Evolutionary conservation across 768 basidiomycete genomes (phyloP).

Genomic region (Pisolithus albus): DNA sequence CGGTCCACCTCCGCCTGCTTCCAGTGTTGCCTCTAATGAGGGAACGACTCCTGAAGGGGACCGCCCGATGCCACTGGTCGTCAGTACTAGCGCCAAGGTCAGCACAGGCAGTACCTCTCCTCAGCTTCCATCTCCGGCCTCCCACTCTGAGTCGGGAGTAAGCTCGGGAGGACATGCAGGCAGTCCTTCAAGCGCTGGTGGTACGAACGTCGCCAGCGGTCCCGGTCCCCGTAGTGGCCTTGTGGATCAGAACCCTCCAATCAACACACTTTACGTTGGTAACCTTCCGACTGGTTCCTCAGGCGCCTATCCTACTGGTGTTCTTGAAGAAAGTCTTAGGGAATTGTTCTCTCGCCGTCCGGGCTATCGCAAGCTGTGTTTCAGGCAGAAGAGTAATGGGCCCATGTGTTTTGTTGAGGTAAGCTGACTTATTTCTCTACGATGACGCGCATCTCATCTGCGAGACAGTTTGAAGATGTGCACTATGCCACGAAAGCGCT

Average conservation of each 20-base stretch:
- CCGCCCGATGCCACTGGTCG: conserved; percentile 28
- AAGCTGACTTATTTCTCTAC: conserved; percentile 8
- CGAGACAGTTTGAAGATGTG: conserved; percentile 81
- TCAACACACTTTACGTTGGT: conserved; percentile 99
- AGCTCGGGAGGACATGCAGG: conserved; percentile 29
- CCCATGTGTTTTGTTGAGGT: conserved; percentile 99
- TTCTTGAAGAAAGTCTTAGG: conserved; percentile 82
- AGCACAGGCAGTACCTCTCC: conserved; percentile 46
- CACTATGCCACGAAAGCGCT: conserved; percentile 78
- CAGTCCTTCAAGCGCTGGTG: conserved; percentile 26
- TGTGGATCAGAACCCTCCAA: conserved; percentile 93
- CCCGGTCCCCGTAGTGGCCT: conserved; percentile 32
- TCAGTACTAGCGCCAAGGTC: conserved; percentile 39
- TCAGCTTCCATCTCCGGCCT: conserved; percentile 70
- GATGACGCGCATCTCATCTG: conserved; percentile 1
- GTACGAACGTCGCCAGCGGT: conserved; percentile 14
- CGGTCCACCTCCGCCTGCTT: conserved; percentile 30
- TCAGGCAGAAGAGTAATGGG: conserved; percentile 93
- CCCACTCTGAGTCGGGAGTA: conserved; percentile 47
- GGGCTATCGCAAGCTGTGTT: conserved; percentile 89
- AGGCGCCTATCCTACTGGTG: conserved; percentile 68
- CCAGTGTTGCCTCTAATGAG: conserved; percentile 36
- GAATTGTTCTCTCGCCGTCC: conserved; percentile 71
- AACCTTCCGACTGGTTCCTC: conserved; percentile 82
- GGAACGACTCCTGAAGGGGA: conserved; percentile 37